Conservation (phyloP, 371 early-diverging fungal genomes). For the Rhizopus delemar region DNA sequence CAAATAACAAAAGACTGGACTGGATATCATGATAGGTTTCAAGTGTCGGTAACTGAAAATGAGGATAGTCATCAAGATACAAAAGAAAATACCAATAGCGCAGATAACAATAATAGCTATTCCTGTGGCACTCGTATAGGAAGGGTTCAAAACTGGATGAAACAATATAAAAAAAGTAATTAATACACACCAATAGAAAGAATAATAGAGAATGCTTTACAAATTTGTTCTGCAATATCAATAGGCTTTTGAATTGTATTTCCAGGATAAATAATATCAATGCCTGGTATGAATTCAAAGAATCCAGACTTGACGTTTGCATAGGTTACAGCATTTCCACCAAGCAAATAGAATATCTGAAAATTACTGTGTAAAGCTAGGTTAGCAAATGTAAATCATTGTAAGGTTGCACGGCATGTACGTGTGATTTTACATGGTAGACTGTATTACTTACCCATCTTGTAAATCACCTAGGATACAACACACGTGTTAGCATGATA, state of each 20-base stretch:
- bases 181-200: neutral
- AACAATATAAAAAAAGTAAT: neutral
- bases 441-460: slow-evolving; percentile 12
- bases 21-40: slow-evolving; percentile 39
- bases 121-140: slow-evolving; percentile 12
- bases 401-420: neutral
- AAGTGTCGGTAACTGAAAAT: slow-evolving; percentile 29
- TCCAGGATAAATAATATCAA: slow-evolving; percentile 33
- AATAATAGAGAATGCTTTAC: neutral
- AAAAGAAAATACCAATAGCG: slow-evolving; percentile 22
- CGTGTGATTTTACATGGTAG: neutral
- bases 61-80: slow-evolving; percentile 25
- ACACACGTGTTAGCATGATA: neutral
- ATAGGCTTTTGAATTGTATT: slow-evolving; percentile 23
- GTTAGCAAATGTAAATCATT: neutral
- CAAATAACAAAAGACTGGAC: slow-evolving; percentile 44
- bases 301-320: slow-evolving; percentile 28
- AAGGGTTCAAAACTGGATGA: slow-evolving; percentile 33
- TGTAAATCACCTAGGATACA: slow-evolving; percentile 20
- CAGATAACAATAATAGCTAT: slow-evolving; percentile 24
- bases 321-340: slow-evolving; percentile 16
- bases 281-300: slow-evolving; percentile 20
- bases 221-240: slow-evolving; percentile 17
- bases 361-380: slow-evolving; percentile 15
- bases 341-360: slow-evolving; percentile 15